Evolutionary conservation across 345 rosid species (phyloP), one percentile per base, ranked within the genome.

Genomic region (Pelargonium nanum): DNA sequence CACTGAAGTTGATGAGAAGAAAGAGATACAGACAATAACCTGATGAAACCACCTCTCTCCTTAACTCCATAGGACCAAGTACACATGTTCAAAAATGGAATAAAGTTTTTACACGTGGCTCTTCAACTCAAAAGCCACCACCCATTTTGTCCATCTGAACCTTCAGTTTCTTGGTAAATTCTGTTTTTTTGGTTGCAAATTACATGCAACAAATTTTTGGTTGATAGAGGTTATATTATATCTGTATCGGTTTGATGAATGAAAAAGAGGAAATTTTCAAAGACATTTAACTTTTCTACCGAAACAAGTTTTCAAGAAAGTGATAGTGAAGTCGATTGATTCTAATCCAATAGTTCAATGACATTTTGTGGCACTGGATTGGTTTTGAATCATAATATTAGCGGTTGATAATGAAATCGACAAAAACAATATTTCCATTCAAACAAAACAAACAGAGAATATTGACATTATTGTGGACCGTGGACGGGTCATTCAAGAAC

Each of bases 1-100:
- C 63, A 76, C 59, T 52, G 81, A 76, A 79, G 71, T 64, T 59
- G 63, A 70, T 26, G 67, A 58, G 34, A 80, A 78, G 79, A 78
- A 75, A 77, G 72, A 32, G 62, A 56, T 45, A 44, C 26, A 17
- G 12, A 10, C 15, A 40, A 62, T 59, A 53, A 19, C 68, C 58
- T 65, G 61, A 67, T 24, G 53, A 22, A 55, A 34, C 28, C 26
- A 52, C n/a, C 48, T 17, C 54, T 53, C 19, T 55, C 59, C 56
- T 26, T 24, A 62, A 59, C 58, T 60, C 69, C 30, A 30, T 64
- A 66, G 52, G 61, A 58, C 60, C 24, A 30, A 44, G 44, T 30
- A 51, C 52, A 61, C 48, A 30, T 10, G 48, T 40, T 12, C 48
- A 2, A 40, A 15, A 40, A 40, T 40, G 48, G 48, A 40, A 40